Evolutionary conservation across 495 filamentous ascomycete genomes (phyloP).

Genomic region (Tuber brumale): DNA sequence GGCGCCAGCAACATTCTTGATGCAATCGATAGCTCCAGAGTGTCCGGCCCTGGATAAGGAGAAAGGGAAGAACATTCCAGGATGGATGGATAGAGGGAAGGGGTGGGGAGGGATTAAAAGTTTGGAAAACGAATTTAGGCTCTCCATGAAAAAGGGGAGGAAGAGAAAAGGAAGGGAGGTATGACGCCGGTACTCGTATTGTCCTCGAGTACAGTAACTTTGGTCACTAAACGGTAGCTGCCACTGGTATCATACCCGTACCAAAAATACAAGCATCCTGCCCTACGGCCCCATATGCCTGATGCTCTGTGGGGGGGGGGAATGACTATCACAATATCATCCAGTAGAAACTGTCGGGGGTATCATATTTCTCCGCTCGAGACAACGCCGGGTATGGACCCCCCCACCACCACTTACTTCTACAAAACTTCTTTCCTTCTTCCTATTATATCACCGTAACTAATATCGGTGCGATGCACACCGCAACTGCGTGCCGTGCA

Average conservation of each 20-base stretch:
- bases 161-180: not conserved
- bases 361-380: conserved; percentile 1
- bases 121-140: not conserved
- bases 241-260: not conserved
- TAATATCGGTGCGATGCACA: not conserved
- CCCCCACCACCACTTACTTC: not conserved
- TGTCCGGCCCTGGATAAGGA: not conserved
- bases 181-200: not conserved
- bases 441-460: not conserved
- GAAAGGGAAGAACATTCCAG: not conserved
- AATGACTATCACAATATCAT: not conserved
- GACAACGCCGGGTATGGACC: not conserved
- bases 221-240: not conserved
- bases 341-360: not conserved
- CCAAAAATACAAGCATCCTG: not conserved
- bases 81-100: not conserved
- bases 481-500: not conserved
- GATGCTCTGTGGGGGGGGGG: not conserved
- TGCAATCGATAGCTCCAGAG: not conserved
- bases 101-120: not conserved
- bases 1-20: not conserved
- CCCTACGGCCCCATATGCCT: conserved; percentile 1
- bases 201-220: not conserved
- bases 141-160: not conserved
- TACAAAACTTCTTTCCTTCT: not conserved